Evolutionary conservation across 169 alveolate species (phyloP), one percentile per base, ranked within the genome.

Genomic region (Plasmodium falciparum): DNA sequence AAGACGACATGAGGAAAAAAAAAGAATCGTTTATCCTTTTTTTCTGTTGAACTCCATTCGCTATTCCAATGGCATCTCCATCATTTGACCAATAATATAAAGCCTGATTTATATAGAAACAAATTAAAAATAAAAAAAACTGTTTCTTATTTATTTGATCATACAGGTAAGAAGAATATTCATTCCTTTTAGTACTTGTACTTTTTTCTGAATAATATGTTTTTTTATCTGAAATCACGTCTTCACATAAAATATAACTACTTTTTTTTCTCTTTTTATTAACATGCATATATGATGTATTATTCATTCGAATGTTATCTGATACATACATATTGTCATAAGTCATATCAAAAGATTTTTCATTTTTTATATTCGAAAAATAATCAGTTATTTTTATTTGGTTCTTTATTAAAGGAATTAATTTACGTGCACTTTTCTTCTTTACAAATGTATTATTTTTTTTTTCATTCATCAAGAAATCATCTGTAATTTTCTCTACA

Each of bases 381-480:
- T 26, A 86, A 65, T 70, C 73, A 12, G 92, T 86, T 52, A 86
- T 86, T 71, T 86, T 86, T 59, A 86, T 86, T 86, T 86, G 92
- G 54, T 86, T 86, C 43, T 86, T 86, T 22, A 71, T 66, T 61
- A 86, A 9, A 2, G 92, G 88, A 43, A 86, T 86, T 71, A 47
- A 47, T 50, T 86, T 86, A 43, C 22, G 71, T 62, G 45, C 47
- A 17, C 75, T 17, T 66, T 72, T 86, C 39, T 62, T 65, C 50
- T 66, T 69, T n/a, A 69, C 2, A 17, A 26, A 13, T 45, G 24
- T 70, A 22, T 8, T 61, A 63, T 33, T 47, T 59, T 83, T 70
- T 67, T 62, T 70, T 47, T 73, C 65, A 56, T 56, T 56, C 15
- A 12, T 56, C 6, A 9, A 15, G 13, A 15, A 56, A 56, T 56